These are phyloP conservation scores for Beauveria sp. DNA, from an alignment of 2,329 filamentous ascomycete species.

Conservation along the genomic window DNA sequence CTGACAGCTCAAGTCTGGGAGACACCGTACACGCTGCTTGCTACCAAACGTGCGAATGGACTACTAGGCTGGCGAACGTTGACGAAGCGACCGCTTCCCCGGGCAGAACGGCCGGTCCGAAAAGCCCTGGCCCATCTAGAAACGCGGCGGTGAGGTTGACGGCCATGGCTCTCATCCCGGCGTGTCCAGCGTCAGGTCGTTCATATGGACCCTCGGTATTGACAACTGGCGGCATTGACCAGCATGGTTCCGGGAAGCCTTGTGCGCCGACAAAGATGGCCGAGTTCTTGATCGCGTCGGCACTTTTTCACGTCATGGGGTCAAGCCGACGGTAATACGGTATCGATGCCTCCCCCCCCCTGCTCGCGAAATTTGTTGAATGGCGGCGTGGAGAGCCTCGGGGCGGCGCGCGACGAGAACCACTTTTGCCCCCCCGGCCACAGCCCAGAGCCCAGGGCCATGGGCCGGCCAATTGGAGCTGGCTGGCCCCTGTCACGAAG, in stretches of 20 bases:
- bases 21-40: conserved; percentile 26
- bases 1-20: conserved; percentile 24
- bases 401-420: conserved; percentile 24
- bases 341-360: conserved; percentile 15
- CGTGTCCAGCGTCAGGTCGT: conserved; percentile 18
- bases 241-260: conserved; percentile 25
- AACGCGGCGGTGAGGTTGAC: conserved; percentile 28
- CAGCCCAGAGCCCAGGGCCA: conserved; percentile 23
- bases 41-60: conserved; percentile 25
- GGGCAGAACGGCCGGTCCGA: conserved; percentile 22
- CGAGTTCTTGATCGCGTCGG: conserved; percentile 16
- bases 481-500: conserved; percentile 27
- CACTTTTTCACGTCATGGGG: conserved; percentile 15
- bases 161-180: conserved; percentile 24
- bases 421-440: conserved; percentile 19
- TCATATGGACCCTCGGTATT: conserved; percentile 24
- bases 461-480: conserved; percentile 26
- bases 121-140: conserved; percentile 23
- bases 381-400: conserved; percentile 18
- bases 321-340: conserved; percentile 13
- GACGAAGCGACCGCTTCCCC: conserved; percentile 26
- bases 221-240: conserved; percentile 24
- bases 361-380: conserved; percentile 18
- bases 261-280: conserved; percentile 12
- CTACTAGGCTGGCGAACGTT: conserved; percentile 28